Evolutionary conservation across 148 eudicot genomes (phyloP).

Genomic region (Pharnaceum exiguum): DNA sequence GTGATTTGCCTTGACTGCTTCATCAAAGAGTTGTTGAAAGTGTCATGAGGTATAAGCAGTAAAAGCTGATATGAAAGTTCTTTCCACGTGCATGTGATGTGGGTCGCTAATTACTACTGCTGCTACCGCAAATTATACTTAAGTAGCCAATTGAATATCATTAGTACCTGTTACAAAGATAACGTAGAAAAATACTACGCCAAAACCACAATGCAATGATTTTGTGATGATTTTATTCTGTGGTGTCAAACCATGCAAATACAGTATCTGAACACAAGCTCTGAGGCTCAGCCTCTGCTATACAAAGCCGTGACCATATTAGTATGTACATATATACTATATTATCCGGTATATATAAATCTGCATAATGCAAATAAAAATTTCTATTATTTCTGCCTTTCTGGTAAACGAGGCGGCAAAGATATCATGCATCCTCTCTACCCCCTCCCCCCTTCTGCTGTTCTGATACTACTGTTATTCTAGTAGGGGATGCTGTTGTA

Average conservation of each 20-base stretch:
- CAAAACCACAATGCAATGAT: slow-evolving; percentile 11
- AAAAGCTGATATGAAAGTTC: slow-evolving; percentile 1
- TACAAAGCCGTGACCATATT: slow-evolving; percentile 4
- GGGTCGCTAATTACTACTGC: background rate
- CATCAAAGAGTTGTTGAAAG: too few relatives aligned
- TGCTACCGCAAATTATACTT: background rate
- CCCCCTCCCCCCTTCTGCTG: too few relatives aligned
- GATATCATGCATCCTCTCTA: too few relatives aligned
- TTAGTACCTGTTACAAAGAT: background rate
- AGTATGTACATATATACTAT: background rate
- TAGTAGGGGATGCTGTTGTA: too few relatives aligned
- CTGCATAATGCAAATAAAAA: too few relatives aligned
- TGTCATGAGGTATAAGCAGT: too few relatives aligned
- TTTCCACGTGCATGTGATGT: slow-evolving; percentile 21
- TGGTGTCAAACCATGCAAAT: slow-evolving; percentile 12
- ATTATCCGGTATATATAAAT: too few relatives aligned
- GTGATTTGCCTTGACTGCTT: too few relatives aligned
- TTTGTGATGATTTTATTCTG: slow-evolving; percentile 18
- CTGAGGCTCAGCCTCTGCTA: background rate
- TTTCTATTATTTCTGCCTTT: too few relatives aligned
- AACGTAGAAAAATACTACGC: slow-evolving; percentile 1
- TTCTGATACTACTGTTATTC: too few relatives aligned
- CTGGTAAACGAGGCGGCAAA: too few relatives aligned
- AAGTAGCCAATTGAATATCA: background rate
- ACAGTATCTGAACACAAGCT: slow-evolving; percentile 12